These are phyloP conservation scores for Alternaria incomplexa DNA, from an alignment of 2,329 filamentous ascomycete species.

Conservation along the genomic window DNA sequence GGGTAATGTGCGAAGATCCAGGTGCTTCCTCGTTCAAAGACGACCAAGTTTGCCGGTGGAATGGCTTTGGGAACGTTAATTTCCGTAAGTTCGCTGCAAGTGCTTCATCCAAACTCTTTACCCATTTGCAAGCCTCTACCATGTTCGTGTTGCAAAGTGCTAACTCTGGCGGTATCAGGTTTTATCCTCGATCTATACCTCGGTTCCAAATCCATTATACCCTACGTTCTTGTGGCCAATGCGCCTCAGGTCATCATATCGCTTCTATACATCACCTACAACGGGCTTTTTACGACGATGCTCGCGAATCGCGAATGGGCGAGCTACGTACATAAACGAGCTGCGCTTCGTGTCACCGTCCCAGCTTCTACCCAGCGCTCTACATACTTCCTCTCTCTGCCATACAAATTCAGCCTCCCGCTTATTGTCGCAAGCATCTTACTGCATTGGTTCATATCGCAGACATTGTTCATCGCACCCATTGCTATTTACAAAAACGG, in stretches of 20 bases:
- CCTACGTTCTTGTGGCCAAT: not conserved
- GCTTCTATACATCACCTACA: fast-evolving
- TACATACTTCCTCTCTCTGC: not conserved
- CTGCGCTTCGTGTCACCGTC: not conserved
- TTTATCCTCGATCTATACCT: not conserved
- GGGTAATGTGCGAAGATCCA: too few species aligned
- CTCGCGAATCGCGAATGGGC: not conserved
- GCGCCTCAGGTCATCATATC: not conserved
- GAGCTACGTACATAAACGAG: not conserved
- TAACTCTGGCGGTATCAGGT: not conserved
- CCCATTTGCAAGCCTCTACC: too few species aligned
- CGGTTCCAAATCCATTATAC: fast-evolving
- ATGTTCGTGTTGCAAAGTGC: too few species aligned
- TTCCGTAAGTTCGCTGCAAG: too few species aligned
- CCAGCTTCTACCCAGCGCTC: not conserved
- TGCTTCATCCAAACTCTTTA: too few species aligned
- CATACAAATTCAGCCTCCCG: fast-evolving
- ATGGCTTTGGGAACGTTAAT: too few species aligned
- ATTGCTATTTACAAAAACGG: not conserved
- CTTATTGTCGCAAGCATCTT: not conserved
- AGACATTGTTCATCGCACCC: fast-evolving
- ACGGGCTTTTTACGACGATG: fast-evolving
- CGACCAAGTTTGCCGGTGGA: too few species aligned
- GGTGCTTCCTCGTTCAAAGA: too few species aligned
- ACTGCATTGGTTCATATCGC: not conserved